phyloP scores from a whole-genome alignment of 2,329 filamentous ascomycete genomes.

The Colletotrichum aenigma region DNA sequence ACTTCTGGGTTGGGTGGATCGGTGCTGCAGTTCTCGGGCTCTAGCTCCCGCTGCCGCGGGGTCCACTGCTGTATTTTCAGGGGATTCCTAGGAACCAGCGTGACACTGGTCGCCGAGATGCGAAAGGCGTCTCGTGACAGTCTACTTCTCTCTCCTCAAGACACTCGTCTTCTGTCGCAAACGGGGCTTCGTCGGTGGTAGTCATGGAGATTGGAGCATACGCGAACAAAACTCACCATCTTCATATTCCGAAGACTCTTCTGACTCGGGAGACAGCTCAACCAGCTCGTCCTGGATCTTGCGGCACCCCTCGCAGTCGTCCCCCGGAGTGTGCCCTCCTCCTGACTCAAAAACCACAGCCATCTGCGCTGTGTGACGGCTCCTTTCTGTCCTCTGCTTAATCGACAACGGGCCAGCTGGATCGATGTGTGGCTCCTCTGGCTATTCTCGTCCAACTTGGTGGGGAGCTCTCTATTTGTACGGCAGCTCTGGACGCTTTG shows the following conservation, averaged over 20 bases:
- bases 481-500: background rate
- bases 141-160: background rate
- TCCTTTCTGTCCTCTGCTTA: background rate
- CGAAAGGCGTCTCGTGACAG: background rate
- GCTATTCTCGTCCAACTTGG: background rate
- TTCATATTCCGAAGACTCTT: slow-evolving; percentile 10
- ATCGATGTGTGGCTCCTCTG: background rate
- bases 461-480: slow-evolving; percentile 14
- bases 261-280: background rate
- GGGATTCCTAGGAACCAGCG: background rate
- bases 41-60: slow-evolving; percentile 3
- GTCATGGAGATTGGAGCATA: background rate
- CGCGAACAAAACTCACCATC: slow-evolving; percentile 1
- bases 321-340: background rate
- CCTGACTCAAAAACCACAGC: background rate
- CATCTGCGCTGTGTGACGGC: background rate
- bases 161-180: background rate
- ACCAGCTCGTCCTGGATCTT: slow-evolving; percentile 17
- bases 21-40: background rate
- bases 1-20: slow-evolving; percentile 8
- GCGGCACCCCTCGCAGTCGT: slow-evolving; percentile 16
- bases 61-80: slow-evolving; percentile 7
- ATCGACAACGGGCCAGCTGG: background rate
- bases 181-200: background rate
- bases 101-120: background rate